Conservation (phyloP, 352 stramenopile species). For the Globisporangium cylindrosporum region DNA sequence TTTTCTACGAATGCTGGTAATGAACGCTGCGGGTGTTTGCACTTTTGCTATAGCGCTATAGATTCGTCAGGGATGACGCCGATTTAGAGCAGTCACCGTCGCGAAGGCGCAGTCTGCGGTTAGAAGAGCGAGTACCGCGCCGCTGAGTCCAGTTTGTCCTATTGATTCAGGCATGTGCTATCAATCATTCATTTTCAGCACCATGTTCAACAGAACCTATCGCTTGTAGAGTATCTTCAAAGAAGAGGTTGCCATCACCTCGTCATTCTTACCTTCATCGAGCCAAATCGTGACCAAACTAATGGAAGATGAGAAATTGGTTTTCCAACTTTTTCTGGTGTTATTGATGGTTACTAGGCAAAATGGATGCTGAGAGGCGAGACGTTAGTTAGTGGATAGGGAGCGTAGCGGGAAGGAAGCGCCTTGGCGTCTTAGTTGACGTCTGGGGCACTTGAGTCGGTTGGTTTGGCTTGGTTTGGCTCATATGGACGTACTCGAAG, state of each 20-base stretch:
- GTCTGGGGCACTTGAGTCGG: background rate
- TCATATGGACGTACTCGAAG: constrained; percentile 2
- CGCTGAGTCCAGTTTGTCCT: background rate
- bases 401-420: background rate
- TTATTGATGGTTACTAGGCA: background rate
- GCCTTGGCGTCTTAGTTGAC: background rate
- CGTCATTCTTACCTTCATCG: background rate
- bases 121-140: background rate
- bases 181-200: background rate
- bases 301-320: background rate
- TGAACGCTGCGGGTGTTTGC: background rate
- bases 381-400: background rate
- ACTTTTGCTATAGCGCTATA: constrained; percentile 1
- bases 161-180: background rate
- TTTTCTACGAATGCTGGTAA: background rate
- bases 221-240: background rate
- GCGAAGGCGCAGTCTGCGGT: constrained; percentile 14
- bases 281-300: no score
- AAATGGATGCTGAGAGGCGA: background rate
- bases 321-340: background rate
- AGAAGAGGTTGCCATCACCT: background rate
- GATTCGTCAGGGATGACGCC: constrained; percentile 10
- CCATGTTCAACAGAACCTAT: background rate
- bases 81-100: constrained; percentile 8
- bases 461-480: background rate